Evolutionary conservation across 2,329 filamentous ascomycete species (phyloP).

Genomic region (Gaeumannomyces tritici): DNA sequence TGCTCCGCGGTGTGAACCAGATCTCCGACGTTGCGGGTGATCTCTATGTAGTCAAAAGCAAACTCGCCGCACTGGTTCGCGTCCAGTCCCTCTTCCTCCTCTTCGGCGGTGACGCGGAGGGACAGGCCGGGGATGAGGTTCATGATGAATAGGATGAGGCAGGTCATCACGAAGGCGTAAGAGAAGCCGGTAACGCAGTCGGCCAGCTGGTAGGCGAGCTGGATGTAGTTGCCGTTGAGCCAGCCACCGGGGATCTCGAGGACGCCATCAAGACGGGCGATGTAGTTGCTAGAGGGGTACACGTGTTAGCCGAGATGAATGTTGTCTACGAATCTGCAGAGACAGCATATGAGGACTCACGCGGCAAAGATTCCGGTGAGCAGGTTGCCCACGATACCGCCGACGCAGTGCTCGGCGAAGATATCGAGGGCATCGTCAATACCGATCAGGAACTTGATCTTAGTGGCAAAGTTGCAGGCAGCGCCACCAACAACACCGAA

Average conservation of each 20-base stretch:
- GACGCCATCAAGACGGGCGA: conserved; percentile 64
- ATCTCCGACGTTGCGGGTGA: conserved; percentile 51
- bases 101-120: conserved; percentile 55
- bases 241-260: conserved; percentile 52
- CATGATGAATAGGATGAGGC: conserved; percentile 59
- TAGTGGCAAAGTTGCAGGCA: conserved; percentile 77
- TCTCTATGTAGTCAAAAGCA: conserved; percentile 75
- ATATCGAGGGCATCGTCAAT: conserved; percentile 86
- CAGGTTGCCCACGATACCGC: conserved; percentile 72
- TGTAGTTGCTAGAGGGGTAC: conserved; percentile 44
- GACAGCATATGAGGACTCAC: conserved; percentile 26
- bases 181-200: conserved; percentile 54
- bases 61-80: conserved; percentile 75
- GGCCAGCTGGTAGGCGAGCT: conserved; percentile 62
- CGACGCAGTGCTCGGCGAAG: conserved; percentile 81
- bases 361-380: conserved; percentile 71
- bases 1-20: conserved; percentile 6
- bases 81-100: conserved; percentile 61
- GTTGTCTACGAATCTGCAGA: too few relatives aligned
- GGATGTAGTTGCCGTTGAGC: conserved; percentile 61
- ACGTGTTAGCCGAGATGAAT: conserved; percentile 6
- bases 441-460: conserved; percentile 64
- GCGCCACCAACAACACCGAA: conserved; percentile 52
- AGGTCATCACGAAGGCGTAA: conserved; percentile 59
- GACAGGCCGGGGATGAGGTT: conserved; percentile 63